These are phyloP conservation scores for Alternaria sp. DNA, from an alignment of 2,329 filamentous ascomycete genomes.

Conservation along the genomic window DNA sequence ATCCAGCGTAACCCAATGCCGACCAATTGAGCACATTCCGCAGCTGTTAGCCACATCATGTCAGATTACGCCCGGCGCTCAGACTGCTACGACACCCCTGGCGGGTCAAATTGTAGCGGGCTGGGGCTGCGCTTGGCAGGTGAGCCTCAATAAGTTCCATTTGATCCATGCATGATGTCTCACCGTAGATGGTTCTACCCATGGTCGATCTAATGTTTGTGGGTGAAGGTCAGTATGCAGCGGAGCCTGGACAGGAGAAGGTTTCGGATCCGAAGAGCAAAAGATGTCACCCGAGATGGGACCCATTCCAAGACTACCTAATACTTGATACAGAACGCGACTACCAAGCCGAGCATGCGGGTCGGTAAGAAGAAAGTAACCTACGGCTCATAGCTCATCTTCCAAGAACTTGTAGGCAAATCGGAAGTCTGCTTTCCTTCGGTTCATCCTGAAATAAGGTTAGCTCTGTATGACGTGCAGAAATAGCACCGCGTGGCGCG, in stretches of 20 bases:
- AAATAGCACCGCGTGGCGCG: constrained; percentile 12
- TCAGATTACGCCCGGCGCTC: constrained; percentile 39
- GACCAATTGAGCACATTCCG: constrained; percentile 24
- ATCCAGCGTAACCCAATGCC: constrained; percentile 6
- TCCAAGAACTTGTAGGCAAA: constrained; percentile 98
- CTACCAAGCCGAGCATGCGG: constrained; percentile 19
- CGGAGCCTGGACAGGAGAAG: constrained; percentile 8
- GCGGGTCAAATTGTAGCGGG: constrained; percentile 11
- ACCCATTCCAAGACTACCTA: constrained; percentile 45
- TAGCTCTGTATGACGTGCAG: constrained; percentile 32
- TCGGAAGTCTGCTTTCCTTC: constrained; percentile 96
- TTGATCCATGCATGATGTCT: constrained; percentile 23
- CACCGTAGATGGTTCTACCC: constrained; percentile 22
- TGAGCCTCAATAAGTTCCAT: constrained; percentile 23
- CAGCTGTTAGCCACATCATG: constrained; percentile 25
- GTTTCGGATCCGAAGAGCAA: constrained; percentile 26
- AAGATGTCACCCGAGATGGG: constrained; percentile 29
- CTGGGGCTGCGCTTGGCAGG: constrained; percentile 16
- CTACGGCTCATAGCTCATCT: constrained; percentile 74
- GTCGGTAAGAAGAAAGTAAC: constrained; percentile 8
- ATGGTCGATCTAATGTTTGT: constrained; percentile 8
- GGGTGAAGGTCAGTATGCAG: constrained; percentile 6
- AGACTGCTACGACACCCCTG: constrained; percentile 15
- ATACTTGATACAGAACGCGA: constrained; percentile 45
- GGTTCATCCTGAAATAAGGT: constrained; percentile 84